Percentiles rank a stretch among this genome's conserved stretches.
Evolutionary conservation across 2,329 filamentous ascomycete species (phyloP).

Genomic region (Calonectria pteridis): DNA sequence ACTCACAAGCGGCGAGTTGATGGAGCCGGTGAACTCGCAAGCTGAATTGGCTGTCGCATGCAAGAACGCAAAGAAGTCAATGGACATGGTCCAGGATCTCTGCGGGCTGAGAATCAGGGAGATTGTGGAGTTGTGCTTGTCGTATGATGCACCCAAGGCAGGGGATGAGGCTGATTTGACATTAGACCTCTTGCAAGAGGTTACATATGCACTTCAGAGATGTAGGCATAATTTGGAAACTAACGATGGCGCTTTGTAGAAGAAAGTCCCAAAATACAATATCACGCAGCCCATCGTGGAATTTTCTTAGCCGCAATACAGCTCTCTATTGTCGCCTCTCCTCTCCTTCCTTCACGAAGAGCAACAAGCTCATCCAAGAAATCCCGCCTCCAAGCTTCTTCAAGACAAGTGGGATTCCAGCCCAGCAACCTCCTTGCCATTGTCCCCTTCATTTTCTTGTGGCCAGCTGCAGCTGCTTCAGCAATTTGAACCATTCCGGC

Average conservation of each 20-base stretch:
- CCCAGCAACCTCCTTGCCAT: slow-evolving; percentile 12
- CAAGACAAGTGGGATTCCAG: background rate
- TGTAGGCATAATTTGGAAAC: background rate
- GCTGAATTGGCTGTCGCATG: background rate
- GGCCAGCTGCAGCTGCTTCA: slow-evolving; percentile 13
- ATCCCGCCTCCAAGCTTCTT: background rate
- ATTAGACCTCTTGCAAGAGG: background rate
- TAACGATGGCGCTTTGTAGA: background rate
- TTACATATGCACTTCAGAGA: background rate
- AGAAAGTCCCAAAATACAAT: background rate
- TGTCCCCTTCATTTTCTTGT: slow-evolving; percentile 20
- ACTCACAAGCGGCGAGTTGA: background rate
- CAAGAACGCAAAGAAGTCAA: background rate
- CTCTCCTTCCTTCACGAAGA: background rate
- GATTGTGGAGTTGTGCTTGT: background rate
- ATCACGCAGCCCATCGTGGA: background rate
- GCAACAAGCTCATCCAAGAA: background rate
- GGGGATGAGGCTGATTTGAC: background rate
- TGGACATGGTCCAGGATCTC: background rate
- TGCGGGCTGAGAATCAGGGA: background rate
- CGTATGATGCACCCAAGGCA: background rate
- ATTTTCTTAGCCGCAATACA: background rate
- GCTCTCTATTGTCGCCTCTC: background rate
- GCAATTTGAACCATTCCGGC: slow-evolving; percentile 24
- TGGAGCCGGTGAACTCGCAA: background rate